phyloP scores from a whole-genome alignment of 1,284 basidiomycete species.

The Sporisorium sorghi region DNA sequence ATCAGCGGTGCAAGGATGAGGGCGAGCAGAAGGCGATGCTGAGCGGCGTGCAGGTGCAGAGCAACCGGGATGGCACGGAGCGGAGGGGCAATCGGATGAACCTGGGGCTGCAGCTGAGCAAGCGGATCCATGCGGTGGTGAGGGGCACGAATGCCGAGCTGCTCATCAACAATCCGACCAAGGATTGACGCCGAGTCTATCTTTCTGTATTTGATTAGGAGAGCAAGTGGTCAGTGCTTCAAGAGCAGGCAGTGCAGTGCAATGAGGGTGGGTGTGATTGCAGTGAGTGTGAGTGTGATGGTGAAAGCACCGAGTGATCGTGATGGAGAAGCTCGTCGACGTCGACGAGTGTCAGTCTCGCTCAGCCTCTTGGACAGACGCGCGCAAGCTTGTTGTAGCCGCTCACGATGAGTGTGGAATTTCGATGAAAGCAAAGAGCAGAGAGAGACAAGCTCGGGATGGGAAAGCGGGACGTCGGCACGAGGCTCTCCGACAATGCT shows the following conservation, averaged over 20 bases:
- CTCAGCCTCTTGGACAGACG: too few relatives aligned
- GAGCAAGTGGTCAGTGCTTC: too few relatives aligned
- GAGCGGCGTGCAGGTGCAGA: slow-evolving; percentile 21
- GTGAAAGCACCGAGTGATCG: background rate
- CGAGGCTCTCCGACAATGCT: background rate
- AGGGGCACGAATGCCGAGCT: slow-evolving; percentile 26
- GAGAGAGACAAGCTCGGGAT: too few relatives aligned
- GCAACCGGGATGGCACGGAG: slow-evolving; percentile 41
- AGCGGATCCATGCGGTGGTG: slow-evolving; percentile 38
- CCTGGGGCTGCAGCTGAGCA: slow-evolving; percentile 39
- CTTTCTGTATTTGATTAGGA: background rate
- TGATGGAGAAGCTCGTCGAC: background rate
- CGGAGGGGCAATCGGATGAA: slow-evolving; percentile 23
- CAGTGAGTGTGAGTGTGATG: background rate
- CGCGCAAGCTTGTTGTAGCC: too few relatives aligned
- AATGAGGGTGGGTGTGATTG: background rate
- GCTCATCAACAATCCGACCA: slow-evolving; percentile 39
- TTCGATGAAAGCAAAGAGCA: too few relatives aligned
- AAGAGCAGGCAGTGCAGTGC: background rate
- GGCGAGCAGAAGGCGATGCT: slow-evolving; percentile 18
- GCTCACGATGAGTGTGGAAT: too few relatives aligned
- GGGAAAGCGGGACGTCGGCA: background rate
- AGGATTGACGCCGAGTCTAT: slow-evolving; percentile 12
- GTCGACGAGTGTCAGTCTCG: too few relatives aligned
- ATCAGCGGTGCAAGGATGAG: slow-evolving; percentile 21